phyloP scores from a whole-genome alignment of 768 basidiomycete species.

The Erythrobasidium yunnanense region DNA sequence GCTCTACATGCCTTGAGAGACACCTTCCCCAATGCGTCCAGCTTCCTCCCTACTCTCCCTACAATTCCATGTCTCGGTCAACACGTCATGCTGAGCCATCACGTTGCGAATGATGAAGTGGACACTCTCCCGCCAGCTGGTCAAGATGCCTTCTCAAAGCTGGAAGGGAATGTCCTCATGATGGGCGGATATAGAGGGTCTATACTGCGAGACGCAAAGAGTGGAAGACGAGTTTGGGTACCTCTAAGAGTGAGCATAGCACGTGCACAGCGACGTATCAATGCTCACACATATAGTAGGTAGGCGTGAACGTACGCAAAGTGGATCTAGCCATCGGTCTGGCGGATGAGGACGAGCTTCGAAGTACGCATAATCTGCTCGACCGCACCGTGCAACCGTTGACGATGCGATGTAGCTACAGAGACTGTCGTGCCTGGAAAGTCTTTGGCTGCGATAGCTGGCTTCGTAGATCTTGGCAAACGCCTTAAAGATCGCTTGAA shows the following conservation, averaged over 20 bases:
- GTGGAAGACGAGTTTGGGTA: conserved; percentile 29
- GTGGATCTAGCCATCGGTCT: conserved; percentile 31
- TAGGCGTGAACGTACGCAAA: conserved; percentile 30
- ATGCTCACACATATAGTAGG: neutral
- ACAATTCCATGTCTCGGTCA: conserved; percentile 25
- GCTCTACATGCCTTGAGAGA: conserved; percentile 21
- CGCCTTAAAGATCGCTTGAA: conserved; percentile 22
- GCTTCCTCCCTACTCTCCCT: conserved; percentile 14
- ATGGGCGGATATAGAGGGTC: conserved; percentile 32
- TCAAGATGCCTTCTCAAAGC: conserved; percentile 19
- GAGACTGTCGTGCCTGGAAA: conserved; percentile 30
- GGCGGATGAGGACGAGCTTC: conserved; percentile 31
- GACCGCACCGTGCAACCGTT: neutral
- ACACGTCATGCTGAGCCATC: neutral
- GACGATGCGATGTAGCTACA: neutral
- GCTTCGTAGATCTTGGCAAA: conserved; percentile 33
- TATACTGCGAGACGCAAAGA: conserved; percentile 29
- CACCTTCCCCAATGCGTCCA: conserved; percentile 18
- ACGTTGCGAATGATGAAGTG: neutral
- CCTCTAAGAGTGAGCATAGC: conserved; percentile 23
- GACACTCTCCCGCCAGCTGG: neutral
- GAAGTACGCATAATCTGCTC: neutral
- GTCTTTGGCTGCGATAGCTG: conserved; percentile 25
- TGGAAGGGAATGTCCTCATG: conserved; percentile 33
- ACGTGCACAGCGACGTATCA: neutral